Base-by-base conservation (phyloP, 2,329 filamentous ascomycete species). In the Verticillium dahliae region DNA sequence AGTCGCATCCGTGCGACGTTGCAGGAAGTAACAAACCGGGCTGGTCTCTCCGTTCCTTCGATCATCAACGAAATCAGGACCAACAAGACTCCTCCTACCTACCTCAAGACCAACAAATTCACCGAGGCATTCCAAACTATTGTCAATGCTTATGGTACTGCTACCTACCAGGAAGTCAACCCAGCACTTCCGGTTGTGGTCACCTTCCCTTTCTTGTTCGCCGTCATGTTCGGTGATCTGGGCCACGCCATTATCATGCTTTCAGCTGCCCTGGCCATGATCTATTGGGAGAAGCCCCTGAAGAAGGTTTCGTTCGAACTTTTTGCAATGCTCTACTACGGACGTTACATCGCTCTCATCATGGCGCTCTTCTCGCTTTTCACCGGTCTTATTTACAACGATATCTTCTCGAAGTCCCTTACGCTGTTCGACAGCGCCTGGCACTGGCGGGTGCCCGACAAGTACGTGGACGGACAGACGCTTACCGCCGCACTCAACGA, bases 191-290 rank as follows among this genome's bases (percentile, higher is more conserved):
- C 94, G 41, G 95, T 96, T 59, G 92, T 98, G 67, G 89, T 99
- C 66, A 99, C 95, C 6, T 99, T 99, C 77, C 95, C 96, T n/a
- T 99, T 99, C 82, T 82, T 99, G 65, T 99, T 99, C 73, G 95
- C 95, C 58, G 95, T 99, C 85, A 99, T 99, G 95, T 99, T 99
- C 73, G 96, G 95, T 81, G 95, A 99, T 76, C 89, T 97, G 62
- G 96, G 95, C 59, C 95, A 99, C 72, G 95, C 94, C 67, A 76
- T 89, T 67, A 90, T 99, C 74, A 96, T 99, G 90, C 83, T 94
- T 54, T 73, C 86, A 61, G 90, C 92, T 62, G 91, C 95, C 14
- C 71, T 87, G 61, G 91, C 92, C 62, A 97, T 99, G 92, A 98
- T 99, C 69, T 91, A 97, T 79, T 98, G 89, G 83, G 95, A 99